These are phyloP conservation scores for Chrysosporium keratinophilum DNA, from an alignment of 2,329 filamentous ascomycete genomes.

Conservation along the genomic window DNA sequence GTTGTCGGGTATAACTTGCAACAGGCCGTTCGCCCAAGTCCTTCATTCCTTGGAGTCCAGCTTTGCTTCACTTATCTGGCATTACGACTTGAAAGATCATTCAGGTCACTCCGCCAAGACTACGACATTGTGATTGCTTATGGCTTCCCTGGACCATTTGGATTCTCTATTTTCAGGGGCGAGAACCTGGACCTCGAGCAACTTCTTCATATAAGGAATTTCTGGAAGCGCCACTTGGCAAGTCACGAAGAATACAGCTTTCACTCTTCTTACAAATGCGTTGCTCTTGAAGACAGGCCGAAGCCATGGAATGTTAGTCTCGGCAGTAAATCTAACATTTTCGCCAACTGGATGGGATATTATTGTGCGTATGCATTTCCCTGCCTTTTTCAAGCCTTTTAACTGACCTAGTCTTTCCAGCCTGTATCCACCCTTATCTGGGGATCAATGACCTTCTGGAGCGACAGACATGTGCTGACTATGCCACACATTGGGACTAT, in stretches of 20 bases:
- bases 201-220: slow-evolving; percentile 34
- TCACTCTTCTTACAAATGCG: slow-evolving; percentile 18
- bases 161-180: slow-evolving; percentile 14
- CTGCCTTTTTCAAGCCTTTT: background rate
- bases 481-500: slow-evolving; percentile 19
- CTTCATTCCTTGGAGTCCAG: slow-evolving; percentile 21
- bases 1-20: background rate
- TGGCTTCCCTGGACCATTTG: slow-evolving; percentile 11
- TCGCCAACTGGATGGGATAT: slow-evolving; percentile 26
- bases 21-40: slow-evolving; percentile 7
- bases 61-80: slow-evolving; percentile 27
- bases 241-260: slow-evolving; percentile 23
- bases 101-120: slow-evolving; percentile 23
- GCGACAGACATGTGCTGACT: slow-evolving; percentile 30
- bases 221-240: slow-evolving; percentile 35
- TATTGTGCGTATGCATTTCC: slow-evolving; percentile 18
- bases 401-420: slow-evolving; percentile 15
- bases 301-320: slow-evolving; percentile 15
- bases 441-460: slow-evolving; percentile 20
- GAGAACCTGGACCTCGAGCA: slow-evolving; percentile 22
- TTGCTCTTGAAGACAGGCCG: slow-evolving; percentile 19
- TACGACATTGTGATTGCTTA: slow-evolving; percentile 28
- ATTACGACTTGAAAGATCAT: slow-evolving; percentile 22
- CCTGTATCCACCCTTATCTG: slow-evolving; percentile 31
- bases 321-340: slow-evolving; percentile 11